Percentiles rank a stretch among this genome's conserved stretches.
These are phyloP conservation scores for Keithomyces neogunnii DNA, from an alignment of 2,329 filamentous ascomycete species.

Conservation along the genomic window DNA sequence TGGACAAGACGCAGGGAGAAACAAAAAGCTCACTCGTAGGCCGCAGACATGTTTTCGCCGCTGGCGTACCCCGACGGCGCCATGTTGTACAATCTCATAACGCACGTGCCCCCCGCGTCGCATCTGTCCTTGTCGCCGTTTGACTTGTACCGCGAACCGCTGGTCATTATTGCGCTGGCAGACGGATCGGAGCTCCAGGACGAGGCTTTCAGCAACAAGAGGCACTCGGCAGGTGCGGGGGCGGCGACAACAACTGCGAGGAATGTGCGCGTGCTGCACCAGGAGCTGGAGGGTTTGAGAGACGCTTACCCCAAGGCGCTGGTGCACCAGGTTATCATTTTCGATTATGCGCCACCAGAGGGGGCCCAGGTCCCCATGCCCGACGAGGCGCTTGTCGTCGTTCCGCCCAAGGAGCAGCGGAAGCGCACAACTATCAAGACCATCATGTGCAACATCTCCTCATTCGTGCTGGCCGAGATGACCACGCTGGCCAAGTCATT, in stretches of 20 bases:
- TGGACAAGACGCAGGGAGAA: too few relatives aligned
- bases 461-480: slow-evolving; percentile 66
- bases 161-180: slow-evolving; percentile 75
- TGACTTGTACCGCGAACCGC: slow-evolving; percentile 78
- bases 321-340: slow-evolving; percentile 70
- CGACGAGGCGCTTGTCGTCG: slow-evolving; percentile 55
- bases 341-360: slow-evolving; percentile 54
- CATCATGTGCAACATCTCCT: slow-evolving; percentile 71
- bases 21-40: too few relatives aligned
- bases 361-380: slow-evolving; percentile 46
- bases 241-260: slow-evolving; percentile 44
- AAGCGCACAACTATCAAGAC: slow-evolving; percentile 75
- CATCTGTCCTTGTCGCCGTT: slow-evolving; percentile 79
- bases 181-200: slow-evolving; percentile 65
- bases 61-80: slow-evolving; percentile 77
- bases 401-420: slow-evolving; percentile 60
- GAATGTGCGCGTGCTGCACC: slow-evolving; percentile 50
- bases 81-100: slow-evolving; percentile 82
- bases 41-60: slow-evolving; percentile 83
- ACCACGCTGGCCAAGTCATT: slow-evolving; percentile 64
- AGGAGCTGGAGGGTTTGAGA: slow-evolving; percentile 62
- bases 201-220: slow-evolving; percentile 39
- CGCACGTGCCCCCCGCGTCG: slow-evolving; percentile 68
- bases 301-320: slow-evolving; percentile 69
- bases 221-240: slow-evolving; percentile 36